These are phyloP conservation scores for Pisolithus thermaeus DNA, from an alignment of 1,284 basidiomycete genomes.

Conservation along the genomic window DNA sequence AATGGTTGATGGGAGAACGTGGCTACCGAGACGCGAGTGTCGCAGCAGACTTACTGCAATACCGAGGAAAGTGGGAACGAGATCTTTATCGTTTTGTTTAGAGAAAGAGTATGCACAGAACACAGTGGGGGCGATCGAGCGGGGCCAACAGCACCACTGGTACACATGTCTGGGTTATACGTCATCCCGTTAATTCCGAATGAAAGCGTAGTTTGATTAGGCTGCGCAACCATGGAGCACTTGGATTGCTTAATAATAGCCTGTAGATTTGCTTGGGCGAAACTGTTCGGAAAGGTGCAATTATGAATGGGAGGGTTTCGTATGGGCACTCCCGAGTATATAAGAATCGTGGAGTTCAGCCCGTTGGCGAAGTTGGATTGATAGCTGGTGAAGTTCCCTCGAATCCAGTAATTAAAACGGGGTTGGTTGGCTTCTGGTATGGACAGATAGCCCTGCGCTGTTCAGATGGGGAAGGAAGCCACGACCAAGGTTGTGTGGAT, in stretches of 20 bases:
- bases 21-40: too few species aligned
- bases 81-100: slow-evolving; percentile 32
- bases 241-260: slow-evolving; percentile 19
- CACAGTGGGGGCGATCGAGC: slow-evolving; percentile 34
- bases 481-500: too few species aligned
- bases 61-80: slow-evolving; percentile 8
- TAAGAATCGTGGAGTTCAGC: slow-evolving; percentile 28
- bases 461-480: too few species aligned
- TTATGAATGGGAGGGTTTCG: slow-evolving; percentile 25
- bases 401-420: slow-evolving; percentile 23
- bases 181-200: slow-evolving; percentile 25
- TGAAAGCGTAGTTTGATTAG: slow-evolving; percentile 8
- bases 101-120: slow-evolving; percentile 33
- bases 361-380: slow-evolving; percentile 5
- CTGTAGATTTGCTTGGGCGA: slow-evolving; percentile 27
- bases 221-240: slow-evolving; percentile 16
- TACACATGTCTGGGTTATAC: slow-evolving; percentile 34
- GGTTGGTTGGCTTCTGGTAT: too few species aligned
- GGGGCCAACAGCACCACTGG: slow-evolving; percentile 33
- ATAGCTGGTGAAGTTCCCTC: slow-evolving; percentile 12
- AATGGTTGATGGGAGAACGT: background rate
- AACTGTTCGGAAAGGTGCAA: slow-evolving; percentile 10
- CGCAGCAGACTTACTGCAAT: slow-evolving; percentile 7
- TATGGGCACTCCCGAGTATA: slow-evolving; percentile 29
- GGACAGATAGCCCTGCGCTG: too few species aligned